Evolutionary conservation across 768 basidiomycete genomes (phyloP), one percentile per base, ranked within the genome.

Genomic region (Amanita fuliginea): DNA sequence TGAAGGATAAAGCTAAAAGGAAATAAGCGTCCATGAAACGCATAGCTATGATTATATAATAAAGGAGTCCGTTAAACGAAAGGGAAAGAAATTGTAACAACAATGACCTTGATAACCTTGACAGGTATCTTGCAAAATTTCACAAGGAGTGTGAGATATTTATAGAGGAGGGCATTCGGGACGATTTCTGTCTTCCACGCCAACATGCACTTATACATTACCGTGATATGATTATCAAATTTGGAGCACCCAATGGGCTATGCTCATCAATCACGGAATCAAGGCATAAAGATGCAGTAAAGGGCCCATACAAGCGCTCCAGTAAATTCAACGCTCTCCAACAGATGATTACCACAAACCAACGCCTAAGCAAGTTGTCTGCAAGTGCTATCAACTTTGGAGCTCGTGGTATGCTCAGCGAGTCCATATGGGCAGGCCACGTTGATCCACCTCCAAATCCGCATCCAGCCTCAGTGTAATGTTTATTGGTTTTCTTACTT

Each of bases 201-300:
- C 67, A 71, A 37, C 68, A 70, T 18, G 55, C 65, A 0, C 42
- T 68, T 1, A 35, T 37, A 1, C 68, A 70, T 24, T 70, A 66
- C 28, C 16, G 14, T 0, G 21, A 24, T 0, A 22, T 57, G 1
- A 65, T 67, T 26, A 14, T 7, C 1, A 36, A 56, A 1, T 69
- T 66, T 51, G 63, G 63, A 2, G 54, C 62, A 2, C 67, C 63
- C 0, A 67, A 67, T 42, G 64, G 68, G 0, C 59, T 69, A 1
- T 68, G 67, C 40, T 65, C 60, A 0, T 69, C 62, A 0, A 69
- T 68, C 10, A 69, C 61, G 0, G 66, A 70, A 19, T 59, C 57
- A 0, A 64, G 62, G 19, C 68, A 67, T 33, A 65, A 68, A 42
- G 62, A 58, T 7, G 64, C 62, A 3, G 63, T 71, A 3, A 70